A percentile compares a stretch with the other conserved stretches of the same genome.
Evolutionary conservation across 768 basidiomycete species (phyloP).

Genomic region (Sporobolomyces pararoseus): DNA sequence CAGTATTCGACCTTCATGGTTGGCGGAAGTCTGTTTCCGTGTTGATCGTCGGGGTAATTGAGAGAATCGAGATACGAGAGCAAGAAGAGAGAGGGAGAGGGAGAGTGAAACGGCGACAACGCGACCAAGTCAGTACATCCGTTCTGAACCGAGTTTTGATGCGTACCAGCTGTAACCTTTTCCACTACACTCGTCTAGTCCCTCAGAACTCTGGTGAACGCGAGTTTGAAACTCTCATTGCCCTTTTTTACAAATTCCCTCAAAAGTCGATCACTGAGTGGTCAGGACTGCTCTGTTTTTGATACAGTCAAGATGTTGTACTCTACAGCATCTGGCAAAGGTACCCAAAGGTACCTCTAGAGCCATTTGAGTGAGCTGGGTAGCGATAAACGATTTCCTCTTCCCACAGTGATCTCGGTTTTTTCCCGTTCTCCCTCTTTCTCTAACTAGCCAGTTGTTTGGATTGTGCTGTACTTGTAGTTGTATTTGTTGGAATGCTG

Average conservation of each 20-base stretch:
- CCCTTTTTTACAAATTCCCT: background rate
- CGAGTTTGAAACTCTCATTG: too few species aligned
- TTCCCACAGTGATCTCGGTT: constrained; percentile 18
- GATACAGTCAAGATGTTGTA: background rate
- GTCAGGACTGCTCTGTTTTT: constrained; percentile 19
- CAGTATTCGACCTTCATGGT: constrained; percentile 90
- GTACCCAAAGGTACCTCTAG: background rate
- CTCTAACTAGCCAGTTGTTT: too few species aligned
- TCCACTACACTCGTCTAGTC: background rate
- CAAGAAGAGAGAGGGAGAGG: background rate
- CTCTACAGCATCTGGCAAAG: constrained; percentile 21
- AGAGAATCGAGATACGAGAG: background rate
- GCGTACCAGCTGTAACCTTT: background rate
- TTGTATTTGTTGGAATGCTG: background rate
- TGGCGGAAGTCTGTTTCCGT: constrained; percentile 22
- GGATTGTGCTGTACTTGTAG: background rate
- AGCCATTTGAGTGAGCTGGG: constrained; percentile 39
- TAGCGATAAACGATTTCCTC: constrained; percentile 45
- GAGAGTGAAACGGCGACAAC: constrained; percentile 4
- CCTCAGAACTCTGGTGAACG: too few species aligned
- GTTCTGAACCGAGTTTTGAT: background rate
- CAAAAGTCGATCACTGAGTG: background rate
- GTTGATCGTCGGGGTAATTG: background rate
- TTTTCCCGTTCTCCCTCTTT: background rate
- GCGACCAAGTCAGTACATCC: background rate